Evolutionary conservation across 495 filamentous ascomycete species (phyloP), one percentile per base, ranked within the genome.

Genomic region (Annulohypoxylon nitens): DNA sequence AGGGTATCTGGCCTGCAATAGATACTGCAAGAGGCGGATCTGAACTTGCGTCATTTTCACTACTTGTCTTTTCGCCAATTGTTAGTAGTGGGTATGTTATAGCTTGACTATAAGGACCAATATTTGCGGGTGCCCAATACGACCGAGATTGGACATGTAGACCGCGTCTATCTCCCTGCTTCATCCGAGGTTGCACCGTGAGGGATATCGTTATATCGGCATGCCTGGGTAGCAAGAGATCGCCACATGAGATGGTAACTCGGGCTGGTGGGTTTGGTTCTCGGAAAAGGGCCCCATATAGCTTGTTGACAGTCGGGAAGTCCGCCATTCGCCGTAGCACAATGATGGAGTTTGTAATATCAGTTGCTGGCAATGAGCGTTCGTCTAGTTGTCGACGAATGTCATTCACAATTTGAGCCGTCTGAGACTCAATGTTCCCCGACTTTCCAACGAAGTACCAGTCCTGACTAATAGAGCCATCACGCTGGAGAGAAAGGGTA

Each of bases 71-170:
- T 57, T 41, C 55, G 43, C 34, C 59, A 36, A 34, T 68, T 65
- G 34, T 64, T 60, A 66, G 71, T 8, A 88, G 65, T 34, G 89
- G 89, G 18, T 89, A 79, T 16, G 88, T 84, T 53, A 96, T 89
- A 0, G 96, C 93, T 82, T 99, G 96, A 11, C 93, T 97, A 79
- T 99, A 99, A 0, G 97, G 96, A 0, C 96, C 96, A 61, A 99
- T 99, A 73, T 98, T 98, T 7, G 97, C 95, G 0, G 96, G 96
- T 1, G 96, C 97, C 96, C 96, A 99, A 85, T 98, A 98, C 3
- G 93, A 96, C 26, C 92, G 86, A 14, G 92, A 94, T 78, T 98
- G 97, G 3, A 99, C 94, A 79, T 99, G 96, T 1, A 99, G 86
- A 2, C 90, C 90, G 10, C 85, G 85, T 59, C 81, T 82, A 72